These are phyloP conservation scores for Wickerhamomyces alni DNA, from an alignment of 805 yeast species.

Conservation along the genomic window DNA sequence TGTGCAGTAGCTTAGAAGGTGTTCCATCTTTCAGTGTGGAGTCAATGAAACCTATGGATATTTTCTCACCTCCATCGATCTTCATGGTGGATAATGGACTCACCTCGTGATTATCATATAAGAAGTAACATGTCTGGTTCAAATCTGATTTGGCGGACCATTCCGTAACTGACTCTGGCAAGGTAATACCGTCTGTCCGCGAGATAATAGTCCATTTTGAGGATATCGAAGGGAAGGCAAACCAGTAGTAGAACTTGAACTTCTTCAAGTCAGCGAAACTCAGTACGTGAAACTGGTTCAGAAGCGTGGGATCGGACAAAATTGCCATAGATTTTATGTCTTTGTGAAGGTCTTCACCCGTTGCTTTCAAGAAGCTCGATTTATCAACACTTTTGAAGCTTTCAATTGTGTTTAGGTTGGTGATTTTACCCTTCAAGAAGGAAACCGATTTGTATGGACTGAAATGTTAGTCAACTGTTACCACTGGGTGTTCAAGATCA, in stretches of 20 bases:
- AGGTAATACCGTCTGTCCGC: conserved; percentile 3
- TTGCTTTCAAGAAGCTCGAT: conserved; percentile 40
- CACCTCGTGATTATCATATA: conserved; percentile 15
- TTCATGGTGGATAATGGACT: conserved; percentile 17
- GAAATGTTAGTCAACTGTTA: conserved; percentile 1
- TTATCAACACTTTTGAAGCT: conserved; percentile 74
- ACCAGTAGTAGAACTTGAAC: conserved; percentile 87
- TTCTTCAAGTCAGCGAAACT: conserved; percentile 87
- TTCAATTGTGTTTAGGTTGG: conserved; percentile 78
- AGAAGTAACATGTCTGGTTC: conserved; percentile 23
- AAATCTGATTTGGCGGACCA: conserved; percentile 12
- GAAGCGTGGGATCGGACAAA: conserved; percentile 32
- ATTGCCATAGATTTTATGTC: conserved; percentile 29
- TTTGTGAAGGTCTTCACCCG: conserved; percentile 27
- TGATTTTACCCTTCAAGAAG: conserved; percentile 34
- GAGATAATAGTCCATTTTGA: conserved; percentile 38
- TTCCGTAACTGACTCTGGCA: conserved; percentile 7
- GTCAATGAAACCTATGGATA: conserved; percentile 33
- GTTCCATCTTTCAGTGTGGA: conserved; percentile 26
- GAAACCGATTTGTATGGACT: conserved; percentile 17
- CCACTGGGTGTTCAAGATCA: neutral
- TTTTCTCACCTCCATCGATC: conserved; percentile 3
- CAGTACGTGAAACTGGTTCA: conserved; percentile 44
- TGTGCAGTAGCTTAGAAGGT: conserved; percentile 53
- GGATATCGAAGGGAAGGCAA: conserved; percentile 65